Conservation (phyloP, 202 grass and related monocot genomes). For the Zoysia matrella region DNA sequence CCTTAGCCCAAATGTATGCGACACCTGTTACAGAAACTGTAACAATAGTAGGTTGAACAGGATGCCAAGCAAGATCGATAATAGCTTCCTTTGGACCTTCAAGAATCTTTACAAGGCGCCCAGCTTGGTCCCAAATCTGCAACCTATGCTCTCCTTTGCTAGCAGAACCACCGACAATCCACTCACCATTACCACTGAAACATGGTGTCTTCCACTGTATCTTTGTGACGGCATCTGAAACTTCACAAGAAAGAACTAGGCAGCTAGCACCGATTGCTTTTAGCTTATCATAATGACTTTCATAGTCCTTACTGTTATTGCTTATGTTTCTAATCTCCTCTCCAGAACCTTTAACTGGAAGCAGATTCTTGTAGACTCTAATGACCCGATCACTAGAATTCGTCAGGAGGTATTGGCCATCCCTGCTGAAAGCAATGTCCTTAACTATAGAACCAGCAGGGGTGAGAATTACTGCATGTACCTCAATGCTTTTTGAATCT, state of each 20-base stretch:
- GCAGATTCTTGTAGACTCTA: conserved; percentile 84
- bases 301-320: conserved; percentile 44
- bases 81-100: conserved; percentile 99
- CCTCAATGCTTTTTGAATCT: conserved; percentile 69
- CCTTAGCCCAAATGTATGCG: conserved; percentile 95
- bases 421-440: conserved; percentile 92
- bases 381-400: conserved; percentile 98
- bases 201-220: conserved; percentile 98
- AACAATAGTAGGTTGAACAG: conserved; percentile 71
- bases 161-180: conserved; percentile 95
- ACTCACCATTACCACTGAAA: conserved; percentile 96
- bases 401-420: conserved; percentile 88
- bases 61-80: conserved; percentile 99
- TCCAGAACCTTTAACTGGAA: conserved; percentile 71
- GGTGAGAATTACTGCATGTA: conserved; percentile 78
- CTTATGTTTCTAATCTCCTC: conserved; percentile 68
- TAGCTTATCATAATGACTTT: conserved; percentile 61
- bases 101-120: conserved; percentile 94
- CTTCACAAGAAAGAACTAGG: conserved; percentile 79
- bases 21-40: conserved; percentile 87
- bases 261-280: conserved; percentile 78
- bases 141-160: conserved; percentile 98
- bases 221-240: conserved; percentile 88
- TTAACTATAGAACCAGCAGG: conserved; percentile 87
- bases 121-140: conserved; percentile 87